A percentile compares a stretch with the other conserved stretches of the same genome.
These are phyloP conservation scores for Datura wrightii DNA, from an alignment of 257 asterid genomes.

Conservation along the genomic window DNA sequence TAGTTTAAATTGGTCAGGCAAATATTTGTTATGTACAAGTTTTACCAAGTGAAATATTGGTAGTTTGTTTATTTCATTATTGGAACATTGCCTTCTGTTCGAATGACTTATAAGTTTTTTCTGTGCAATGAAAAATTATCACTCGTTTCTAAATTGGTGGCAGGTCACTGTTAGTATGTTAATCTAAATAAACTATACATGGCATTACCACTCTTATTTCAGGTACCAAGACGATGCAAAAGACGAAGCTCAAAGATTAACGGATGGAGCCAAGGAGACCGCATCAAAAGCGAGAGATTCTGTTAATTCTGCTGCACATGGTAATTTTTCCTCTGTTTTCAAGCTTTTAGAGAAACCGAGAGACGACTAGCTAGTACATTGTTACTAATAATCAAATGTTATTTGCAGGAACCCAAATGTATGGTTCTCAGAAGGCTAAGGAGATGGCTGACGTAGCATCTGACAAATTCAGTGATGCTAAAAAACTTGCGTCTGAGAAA, in stretches of 20 bases:
- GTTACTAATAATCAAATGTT: not conserved
- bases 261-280: constrained; percentile 49
- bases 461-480: constrained; percentile 45
- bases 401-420: constrained; percentile 54
- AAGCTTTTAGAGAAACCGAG: not conserved
- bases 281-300: constrained; percentile 53
- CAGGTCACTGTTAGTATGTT: not conserved
- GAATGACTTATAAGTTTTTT: not conserved
- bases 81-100: not conserved
- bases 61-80: not conserved
- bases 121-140: not conserved
- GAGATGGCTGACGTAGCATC: constrained; percentile 37
- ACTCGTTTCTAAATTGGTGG: not conserved
- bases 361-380: no score
- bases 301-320: constrained; percentile 54
- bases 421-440: constrained; percentile 54
- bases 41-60: not conserved
- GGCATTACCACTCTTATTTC: not conserved
- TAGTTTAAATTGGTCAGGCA: not conserved
- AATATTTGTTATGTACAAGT: not conserved
- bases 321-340: constrained; percentile 29
- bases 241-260: constrained; percentile 39
- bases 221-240: constrained; percentile 40
- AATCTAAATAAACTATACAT: not conserved
- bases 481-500: constrained; percentile 42